Conservation (phyloP, 805 yeast genomes). For the Monosporozyma unispora region DNA sequence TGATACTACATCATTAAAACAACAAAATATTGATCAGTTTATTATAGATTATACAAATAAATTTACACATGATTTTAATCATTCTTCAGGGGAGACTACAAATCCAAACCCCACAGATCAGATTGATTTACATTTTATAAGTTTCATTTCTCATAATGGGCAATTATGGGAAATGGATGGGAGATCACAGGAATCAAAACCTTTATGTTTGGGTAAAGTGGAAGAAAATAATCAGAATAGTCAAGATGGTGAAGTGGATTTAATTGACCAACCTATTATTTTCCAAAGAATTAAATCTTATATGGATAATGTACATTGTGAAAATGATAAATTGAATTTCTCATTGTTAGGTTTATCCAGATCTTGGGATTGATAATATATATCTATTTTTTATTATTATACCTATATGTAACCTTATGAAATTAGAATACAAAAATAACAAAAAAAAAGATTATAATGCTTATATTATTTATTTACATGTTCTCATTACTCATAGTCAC, state of each 20-base stretch:
- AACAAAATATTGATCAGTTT: constrained; percentile 4
- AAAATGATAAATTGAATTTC: constrained; percentile 51
- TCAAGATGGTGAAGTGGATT: constrained; percentile 33
- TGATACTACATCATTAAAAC: constrained; percentile 22
- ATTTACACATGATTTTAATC: constrained; percentile 15
- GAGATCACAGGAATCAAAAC: constrained; percentile 52
- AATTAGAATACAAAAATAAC: too few relatives aligned
- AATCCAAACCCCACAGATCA: constrained; percentile 49
- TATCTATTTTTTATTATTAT: background rate
- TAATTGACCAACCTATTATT: constrained; percentile 45
- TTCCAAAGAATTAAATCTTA: constrained; percentile 53
- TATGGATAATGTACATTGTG: constrained; percentile 49
- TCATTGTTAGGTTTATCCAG: constrained; percentile 69
- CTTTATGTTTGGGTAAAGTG: constrained; percentile 48
- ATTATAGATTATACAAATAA: constrained; percentile 21
- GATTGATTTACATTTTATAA: constrained; percentile 66
- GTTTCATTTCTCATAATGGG: constrained; percentile 52
- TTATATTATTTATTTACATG: constrained; percentile 1
- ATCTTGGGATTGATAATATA: constrained; percentile 6
- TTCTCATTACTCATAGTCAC: constrained; percentile 14
- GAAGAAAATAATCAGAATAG: constrained; percentile 3
- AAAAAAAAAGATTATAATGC: too few relatives aligned
- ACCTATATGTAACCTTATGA: too few relatives aligned
- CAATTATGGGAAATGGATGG: constrained; percentile 84
- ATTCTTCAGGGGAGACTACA: constrained; percentile 50